phyloP scores from a whole-genome alignment of 108 stramenopile genomes.

The Cyclotella cryptica region DNA sequence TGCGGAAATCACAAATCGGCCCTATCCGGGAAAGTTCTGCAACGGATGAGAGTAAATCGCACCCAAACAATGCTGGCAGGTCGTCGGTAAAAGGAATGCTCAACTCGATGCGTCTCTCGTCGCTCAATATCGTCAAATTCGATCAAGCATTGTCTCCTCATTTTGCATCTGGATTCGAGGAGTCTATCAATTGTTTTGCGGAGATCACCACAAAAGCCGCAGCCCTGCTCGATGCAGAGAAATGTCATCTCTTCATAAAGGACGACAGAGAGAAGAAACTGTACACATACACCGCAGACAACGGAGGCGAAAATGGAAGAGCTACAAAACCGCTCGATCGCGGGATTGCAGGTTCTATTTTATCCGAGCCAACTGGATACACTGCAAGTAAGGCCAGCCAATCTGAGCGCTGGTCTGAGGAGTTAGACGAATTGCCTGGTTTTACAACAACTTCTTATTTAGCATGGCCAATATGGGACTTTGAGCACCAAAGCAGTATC shows the following conservation, averaged over 20 bases:
- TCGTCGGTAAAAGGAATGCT: conserved; percentile 25
- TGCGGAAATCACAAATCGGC: conserved; percentile 30
- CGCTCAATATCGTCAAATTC: conserved; percentile 44
- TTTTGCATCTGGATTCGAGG: conserved; percentile 52
- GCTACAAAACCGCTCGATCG: conserved; percentile 54
- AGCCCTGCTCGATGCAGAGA: conserved; percentile 48
- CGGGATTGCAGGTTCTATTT: conserved; percentile 44
- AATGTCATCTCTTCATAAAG: conserved; percentile 50
- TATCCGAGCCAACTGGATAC: conserved; percentile 42
- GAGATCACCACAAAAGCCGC: conserved; percentile 53
- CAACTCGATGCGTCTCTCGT: conserved; percentile 19
- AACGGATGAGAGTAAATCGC: background rate
- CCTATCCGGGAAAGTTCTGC: background rate
- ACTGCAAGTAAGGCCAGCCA: conserved; percentile 23
- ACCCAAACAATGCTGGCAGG: background rate
- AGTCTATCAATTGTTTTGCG: conserved; percentile 41
- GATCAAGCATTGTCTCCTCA: conserved; percentile 44
- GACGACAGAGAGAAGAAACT: conserved; percentile 44
- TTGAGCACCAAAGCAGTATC: conserved; percentile 32
- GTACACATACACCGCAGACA: conserved; percentile 47
- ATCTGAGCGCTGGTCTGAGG: conserved; percentile 43
- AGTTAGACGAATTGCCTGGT: conserved; percentile 40
- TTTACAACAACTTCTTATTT: conserved; percentile 51
- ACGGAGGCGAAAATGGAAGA: conserved; percentile 21
- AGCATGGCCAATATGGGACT: conserved; percentile 58